Conservation (phyloP, 2,329 filamentous ascomycete genomes). For the Xylaria sp. region DNA sequence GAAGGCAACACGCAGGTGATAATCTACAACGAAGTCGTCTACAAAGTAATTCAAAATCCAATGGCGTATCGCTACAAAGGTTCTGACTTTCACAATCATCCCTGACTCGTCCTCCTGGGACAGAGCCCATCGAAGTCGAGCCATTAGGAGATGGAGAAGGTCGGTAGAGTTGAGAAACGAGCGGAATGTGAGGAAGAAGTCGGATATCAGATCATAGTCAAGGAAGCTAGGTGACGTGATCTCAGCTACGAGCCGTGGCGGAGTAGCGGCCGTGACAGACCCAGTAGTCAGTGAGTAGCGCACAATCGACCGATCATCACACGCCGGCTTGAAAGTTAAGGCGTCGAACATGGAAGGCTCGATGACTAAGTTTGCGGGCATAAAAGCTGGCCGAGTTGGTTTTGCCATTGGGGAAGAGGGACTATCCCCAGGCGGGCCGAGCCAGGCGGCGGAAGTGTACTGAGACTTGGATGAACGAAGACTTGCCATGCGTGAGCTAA, state of each 20-base stretch:
- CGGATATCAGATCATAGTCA: slow-evolving; percentile 95
- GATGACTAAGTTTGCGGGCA: slow-evolving; percentile 64
- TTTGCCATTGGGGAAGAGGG: slow-evolving; percentile 55
- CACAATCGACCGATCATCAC: slow-evolving; percentile 83
- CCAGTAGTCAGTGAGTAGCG: slow-evolving; percentile 78
- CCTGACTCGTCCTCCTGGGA: slow-evolving; percentile 83
- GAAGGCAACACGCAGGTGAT: slow-evolving; percentile 78
- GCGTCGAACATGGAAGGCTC: slow-evolving; percentile 84
- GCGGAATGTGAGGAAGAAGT: slow-evolving; percentile 97
- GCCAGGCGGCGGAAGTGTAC: slow-evolving; percentile 44
- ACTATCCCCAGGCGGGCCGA: slow-evolving; percentile 27
- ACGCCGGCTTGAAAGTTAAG: slow-evolving; percentile 80
- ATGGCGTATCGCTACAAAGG: slow-evolving; percentile 93
- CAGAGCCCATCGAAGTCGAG: slow-evolving; percentile 88
- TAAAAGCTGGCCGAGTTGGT: slow-evolving; percentile 58
- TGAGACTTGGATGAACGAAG: slow-evolving; percentile 54
- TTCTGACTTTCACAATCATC: slow-evolving; percentile 92
- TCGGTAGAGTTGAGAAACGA: slow-evolving; percentile 82
- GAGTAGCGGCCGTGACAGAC: slow-evolving; percentile 88
- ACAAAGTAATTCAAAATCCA: slow-evolving; percentile 99
- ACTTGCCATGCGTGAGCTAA: slow-evolving; percentile 52
- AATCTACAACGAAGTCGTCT: slow-evolving; percentile 88
- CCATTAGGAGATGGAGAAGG: slow-evolving; percentile 84
- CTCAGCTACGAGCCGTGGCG: slow-evolving; percentile 90
- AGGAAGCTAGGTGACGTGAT: slow-evolving; percentile 96